Evolutionary conservation across 495 filamentous ascomycete species (phyloP), one percentile per base, ranked within the genome.

Genomic region (Daldinia grandis): DNA sequence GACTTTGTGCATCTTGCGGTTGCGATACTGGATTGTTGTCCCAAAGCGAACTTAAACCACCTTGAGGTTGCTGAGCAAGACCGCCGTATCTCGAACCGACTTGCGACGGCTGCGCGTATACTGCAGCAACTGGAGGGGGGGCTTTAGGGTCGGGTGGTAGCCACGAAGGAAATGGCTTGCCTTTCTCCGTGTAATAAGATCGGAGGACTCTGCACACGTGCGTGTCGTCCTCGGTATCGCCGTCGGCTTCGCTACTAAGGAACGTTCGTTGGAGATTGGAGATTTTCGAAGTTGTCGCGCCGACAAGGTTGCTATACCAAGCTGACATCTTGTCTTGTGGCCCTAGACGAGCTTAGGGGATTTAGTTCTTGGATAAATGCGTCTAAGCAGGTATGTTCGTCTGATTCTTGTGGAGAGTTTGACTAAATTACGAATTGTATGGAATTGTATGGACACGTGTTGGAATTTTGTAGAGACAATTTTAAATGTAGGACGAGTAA

Each of bases 121-220:
- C 81, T 56, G 85, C 76, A 53, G 77, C 81, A 64, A 78, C 76
- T 0, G 87, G 85, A 24, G 89, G 83, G 31, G 85, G 87, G 3
- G 87, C 89, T 74, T 92, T 93, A 4, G 94, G 93, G 72, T 93
- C 93, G 14, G 91, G 92, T 27, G 92, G 93, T 10, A 99, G 91
- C 95, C 95, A 99, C 66, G 83, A 79, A 7, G 95, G 95, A 75
- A 93, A 93, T 0, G 91, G 87, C 15, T 89, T 88, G 68, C 89
- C 90, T 73, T 96, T 96, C 76, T 98, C 95, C 37, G 82, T 88
- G 83, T 99, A 99, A 85, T 98, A 97, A 62, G 89, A 91, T 58
- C 95, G 91, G n/a, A 99, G 89, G 14, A 97, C 94, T 76, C 94
- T 91, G 81, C 92, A 95, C 76, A 99, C 90, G 81, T 97, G 93